A percentile compares a stretch with the other conserved stretches of the same genome.
These are phyloP conservation scores for button mushroom (Agaricus bisporus) DNA, from an alignment of 768 basidiomycete species.

Conservation along the genomic window DNA sequence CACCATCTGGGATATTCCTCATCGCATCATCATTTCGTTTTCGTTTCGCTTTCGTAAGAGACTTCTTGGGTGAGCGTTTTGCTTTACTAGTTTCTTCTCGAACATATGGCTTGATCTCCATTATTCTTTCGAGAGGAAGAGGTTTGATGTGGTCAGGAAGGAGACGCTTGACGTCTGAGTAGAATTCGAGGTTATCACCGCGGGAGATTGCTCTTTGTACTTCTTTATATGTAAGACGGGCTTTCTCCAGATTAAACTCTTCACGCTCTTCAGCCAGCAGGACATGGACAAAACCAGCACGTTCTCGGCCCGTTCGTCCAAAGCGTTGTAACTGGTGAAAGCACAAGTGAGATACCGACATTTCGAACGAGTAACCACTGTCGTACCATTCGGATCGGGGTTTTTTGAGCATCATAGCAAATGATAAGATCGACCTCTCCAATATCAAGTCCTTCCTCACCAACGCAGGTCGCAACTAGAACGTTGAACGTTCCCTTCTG, in stretches of 20 bases:
- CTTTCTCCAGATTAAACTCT: constrained; percentile 85
- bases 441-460: constrained; percentile 97
- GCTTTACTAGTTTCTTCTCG: constrained; percentile 39
- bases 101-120: constrained; percentile 75
- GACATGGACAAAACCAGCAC: constrained; percentile 84
- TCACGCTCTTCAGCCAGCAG: constrained; percentile 88
- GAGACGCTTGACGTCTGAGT: constrained; percentile 85
- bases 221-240: constrained; percentile 78
- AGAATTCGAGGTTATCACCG: constrained; percentile 85
- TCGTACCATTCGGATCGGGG: constrained; percentile 90
- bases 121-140: constrained; percentile 68
- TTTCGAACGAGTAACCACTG: constrained; percentile 14
- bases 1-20: constrained; percentile 72
- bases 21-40: constrained; percentile 63
- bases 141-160: constrained; percentile 77
- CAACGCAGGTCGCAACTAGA: constrained; percentile 92
- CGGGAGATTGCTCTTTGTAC: constrained; percentile 85
- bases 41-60: constrained; percentile 41
- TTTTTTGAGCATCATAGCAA: constrained; percentile 96
- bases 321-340: constrained; percentile 80
- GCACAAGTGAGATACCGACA: constrained; percentile 6
- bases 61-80: constrained; percentile 12
- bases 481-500: constrained; percentile 86
- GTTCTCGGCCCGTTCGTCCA: constrained; percentile 91
- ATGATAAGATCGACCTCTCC: constrained; percentile 95